Percentiles rank a stretch among this genome's conserved stretches.
These are phyloP conservation scores for Skeletonema grethae DNA, from an alignment of 108 stramenopile genomes.

Conservation along the genomic window DNA sequence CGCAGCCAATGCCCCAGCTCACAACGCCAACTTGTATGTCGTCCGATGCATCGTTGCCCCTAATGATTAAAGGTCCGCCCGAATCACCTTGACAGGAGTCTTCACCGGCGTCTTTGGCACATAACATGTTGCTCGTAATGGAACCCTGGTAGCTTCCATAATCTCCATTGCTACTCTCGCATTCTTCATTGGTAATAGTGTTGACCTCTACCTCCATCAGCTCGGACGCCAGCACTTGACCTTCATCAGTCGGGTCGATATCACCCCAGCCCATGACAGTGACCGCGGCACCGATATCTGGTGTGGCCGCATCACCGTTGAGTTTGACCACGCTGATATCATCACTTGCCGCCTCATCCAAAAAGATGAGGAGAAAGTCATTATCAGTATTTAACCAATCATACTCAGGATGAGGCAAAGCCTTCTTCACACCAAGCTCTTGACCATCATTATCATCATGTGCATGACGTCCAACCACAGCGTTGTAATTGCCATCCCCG, in stretches of 20 bases:
- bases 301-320: slow-evolving; percentile 11
- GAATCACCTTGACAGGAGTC: slow-evolving; percentile 57
- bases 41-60: neutral
- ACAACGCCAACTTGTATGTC: slow-evolving; percentile 54
- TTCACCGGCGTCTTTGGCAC: slow-evolving; percentile 27
- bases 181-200: slow-evolving; percentile 22
- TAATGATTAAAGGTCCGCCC: slow-evolving; percentile 48
- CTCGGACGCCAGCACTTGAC: neutral
- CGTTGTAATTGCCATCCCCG: neutral
- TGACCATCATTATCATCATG: slow-evolving; percentile 8
- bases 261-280: slow-evolving; percentile 60
- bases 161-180: slow-evolving; percentile 15
- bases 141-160: slow-evolving; percentile 14
- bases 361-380: slow-evolving; percentile 33
- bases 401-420: slow-evolving; percentile 24
- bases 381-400: slow-evolving; percentile 14
- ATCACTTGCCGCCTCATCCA: slow-evolving; percentile 22
- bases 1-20: slow-evolving; percentile 58
- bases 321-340: slow-evolving; percentile 19
- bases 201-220: slow-evolving; percentile 23
- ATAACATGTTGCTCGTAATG: slow-evolving; percentile 52
- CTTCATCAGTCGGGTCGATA: slow-evolving; percentile 8
- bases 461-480: slow-evolving; percentile 19
- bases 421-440: slow-evolving; percentile 10
- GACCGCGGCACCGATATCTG: slow-evolving; percentile 18